These are phyloP conservation scores for Vaccinium macrocarpon DNA, from an alignment of 148 eudicot genomes.

Conservation along the genomic window DNA sequence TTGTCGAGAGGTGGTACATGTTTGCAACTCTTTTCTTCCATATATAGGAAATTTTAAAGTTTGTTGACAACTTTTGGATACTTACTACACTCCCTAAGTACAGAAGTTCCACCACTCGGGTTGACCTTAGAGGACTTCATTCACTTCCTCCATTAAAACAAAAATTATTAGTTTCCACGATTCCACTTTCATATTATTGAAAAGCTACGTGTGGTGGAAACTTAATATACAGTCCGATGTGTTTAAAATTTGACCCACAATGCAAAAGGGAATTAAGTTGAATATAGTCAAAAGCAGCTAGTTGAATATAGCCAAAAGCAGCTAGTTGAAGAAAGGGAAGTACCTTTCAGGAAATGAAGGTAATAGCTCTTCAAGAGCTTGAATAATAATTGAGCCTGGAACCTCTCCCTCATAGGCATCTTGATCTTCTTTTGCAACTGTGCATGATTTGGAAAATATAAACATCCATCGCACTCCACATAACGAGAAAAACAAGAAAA, in stretches of 20 bases:
- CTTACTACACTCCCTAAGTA: not conserved
- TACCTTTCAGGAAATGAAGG: constrained; percentile 47
- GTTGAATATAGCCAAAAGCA: not conserved
- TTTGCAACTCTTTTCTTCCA: not conserved
- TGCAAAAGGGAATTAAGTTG: not conserved
- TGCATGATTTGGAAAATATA: constrained; percentile 9
- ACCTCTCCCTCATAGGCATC: constrained; percentile 18
- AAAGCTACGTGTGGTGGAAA: not conserved
- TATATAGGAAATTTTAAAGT: not conserved
- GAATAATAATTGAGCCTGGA: constrained; percentile 29
- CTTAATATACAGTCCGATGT: not conserved
- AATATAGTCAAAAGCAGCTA: not conserved
- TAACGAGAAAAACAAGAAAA: not conserved
- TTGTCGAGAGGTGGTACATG: not conserved
- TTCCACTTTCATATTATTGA: not conserved
- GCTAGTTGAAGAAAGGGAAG: constrained; percentile 9
- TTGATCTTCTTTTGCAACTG: constrained; percentile 22
- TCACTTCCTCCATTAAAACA: not conserved
- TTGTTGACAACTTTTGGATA: not conserved
- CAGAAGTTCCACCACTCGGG: not conserved
- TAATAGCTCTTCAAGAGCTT: constrained; percentile 38
- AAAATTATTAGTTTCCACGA: not conserved
- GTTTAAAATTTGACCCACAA: not conserved
- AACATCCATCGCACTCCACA: not conserved
- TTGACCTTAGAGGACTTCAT: not conserved